Base-by-base conservation (phyloP, 2,329 filamentous ascomycete species). In the Diaporthe sp. region DNA sequence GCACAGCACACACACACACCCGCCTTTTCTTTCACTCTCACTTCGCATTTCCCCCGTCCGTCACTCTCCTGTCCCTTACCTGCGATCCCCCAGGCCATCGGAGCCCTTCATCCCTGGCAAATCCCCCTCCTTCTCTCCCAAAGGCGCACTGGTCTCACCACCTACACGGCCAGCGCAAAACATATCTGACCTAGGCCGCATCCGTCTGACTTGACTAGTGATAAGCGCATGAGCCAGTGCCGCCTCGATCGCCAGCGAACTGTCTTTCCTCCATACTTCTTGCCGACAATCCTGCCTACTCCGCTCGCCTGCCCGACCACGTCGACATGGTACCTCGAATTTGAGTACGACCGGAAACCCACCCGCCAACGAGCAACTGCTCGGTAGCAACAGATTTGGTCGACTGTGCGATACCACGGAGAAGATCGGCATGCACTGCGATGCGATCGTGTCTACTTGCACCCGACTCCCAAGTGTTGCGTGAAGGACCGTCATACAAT, bases 361-460 rank as follows among this genome's bases (percentile, higher is more conserved):
- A 70, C 34, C 15, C 25, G 17, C 65, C 37, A 42, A 34, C 65
- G 65, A 70, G 65, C 34, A 55, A 55, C 46, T 39, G 17, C 25
- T 70, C 22, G 49, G 37, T 39, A 65, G 15, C 46, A 62, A n/a
- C 46, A 42, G 34, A 53, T 8, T 42, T 34, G 34, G 28, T 28
- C 37, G 46, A 22, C 58, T 39, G 61, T 55, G 37, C 49, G 71
- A 55, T 34, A 55, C 22, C 51, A 62, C 34, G 25, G 17, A 22
- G 15, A 15, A 65, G 12, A 39, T 34, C 71, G 73, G 76, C 49
- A 73, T 75, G 73, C 75, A 77, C 76, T 73, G 76, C 76, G 76
- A 77, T 77, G 76, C 73, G 73, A 75, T 71, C 70, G 73, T 75
- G 55, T 75, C 39, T 72, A 76, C 67, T 28, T 73, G 73, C 61